Evolutionary conservation across 2,329 filamentous ascomycete genomes (phyloP).

Genomic region (Pestalotiopsis sp.): DNA sequence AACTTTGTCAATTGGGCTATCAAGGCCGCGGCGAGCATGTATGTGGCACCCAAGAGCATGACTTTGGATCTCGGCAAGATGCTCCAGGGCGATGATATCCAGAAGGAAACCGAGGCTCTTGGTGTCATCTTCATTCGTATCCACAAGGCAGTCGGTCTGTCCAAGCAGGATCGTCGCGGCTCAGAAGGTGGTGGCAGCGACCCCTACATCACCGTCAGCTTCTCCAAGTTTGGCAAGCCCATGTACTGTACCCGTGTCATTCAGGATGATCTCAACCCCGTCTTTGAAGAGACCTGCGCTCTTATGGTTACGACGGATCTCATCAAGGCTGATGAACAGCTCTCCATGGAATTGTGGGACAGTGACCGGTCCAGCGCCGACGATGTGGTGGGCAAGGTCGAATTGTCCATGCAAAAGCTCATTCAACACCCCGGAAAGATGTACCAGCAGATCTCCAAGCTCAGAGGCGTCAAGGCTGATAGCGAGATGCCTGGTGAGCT

Average conservation of each 20-base stretch:
- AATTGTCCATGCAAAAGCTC: slow-evolving; percentile 91
- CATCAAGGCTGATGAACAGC: slow-evolving; percentile 90
- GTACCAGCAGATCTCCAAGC: slow-evolving; percentile 84
- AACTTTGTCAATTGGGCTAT: slow-evolving; percentile 98
- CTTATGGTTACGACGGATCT: slow-evolving; percentile 86
- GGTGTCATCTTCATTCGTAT: slow-evolving; percentile 94
- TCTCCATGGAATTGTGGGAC: slow-evolving; percentile 95
- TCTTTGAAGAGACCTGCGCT: slow-evolving; percentile 87
- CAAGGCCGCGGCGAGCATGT: slow-evolving; percentile 82
- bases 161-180: slow-evolving; percentile 86
- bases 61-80: slow-evolving; percentile 89
- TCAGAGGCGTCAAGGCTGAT: slow-evolving; percentile 80
- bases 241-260: slow-evolving; percentile 98
- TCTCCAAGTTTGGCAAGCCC: slow-evolving; percentile 95
- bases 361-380: slow-evolving; percentile 91
- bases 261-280: slow-evolving; percentile 88
- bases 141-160: slow-evolving; percentile 82
- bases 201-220: slow-evolving; percentile 91
- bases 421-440: slow-evolving; percentile 93
- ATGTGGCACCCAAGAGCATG: slow-evolving; percentile 93
- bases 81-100: slow-evolving; percentile 86
- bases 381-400: slow-evolving; percentile 93
- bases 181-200: slow-evolving; percentile 87
- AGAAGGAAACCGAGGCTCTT: slow-evolving; percentile 84
- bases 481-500: slow-evolving; percentile 91